Base-by-base conservation (phyloP, 805 yeast genomes). In the Saturnispora sekii region DNA sequence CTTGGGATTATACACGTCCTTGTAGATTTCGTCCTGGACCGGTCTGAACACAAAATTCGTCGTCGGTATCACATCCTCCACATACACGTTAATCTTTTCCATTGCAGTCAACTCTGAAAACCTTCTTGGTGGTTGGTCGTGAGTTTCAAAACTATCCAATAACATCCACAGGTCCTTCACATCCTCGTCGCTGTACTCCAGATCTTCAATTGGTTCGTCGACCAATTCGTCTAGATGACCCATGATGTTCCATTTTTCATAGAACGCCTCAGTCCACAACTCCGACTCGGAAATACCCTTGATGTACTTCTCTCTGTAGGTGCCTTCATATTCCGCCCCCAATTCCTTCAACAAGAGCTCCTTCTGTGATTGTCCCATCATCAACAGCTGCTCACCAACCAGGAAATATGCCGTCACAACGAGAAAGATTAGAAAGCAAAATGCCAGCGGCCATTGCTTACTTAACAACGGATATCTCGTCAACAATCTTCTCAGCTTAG, bases 141-240 rank as follows among this genome's bases (percentile, higher is more conserved):
- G 37, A 10, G 50, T 36, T 9, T 54, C 54, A 34, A 47, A 54
- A 12, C 35, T 41, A 2, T 46, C 38, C 38, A 43, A 28, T 10
- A 43, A 32, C 10, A 21, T 29, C 42, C 35, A 36, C 7, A 43
- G 11, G n/a, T 43, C 38, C 10, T 21, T 14, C 17, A 21, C 26
- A 9, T 21, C 18, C 1, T 32, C 38, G 12, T 41, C 40, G 4
- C 26, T n/a, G 26, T 32, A 32, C 14, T 43, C 35, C 14, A 38
- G 14, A 9, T 43, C 46, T 14, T 57, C 57, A 32, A 61, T 49
- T 17, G 60, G 58, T 48, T 61, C 65, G 43, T 59, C 53, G 10
- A 61, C 51, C 30, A 61, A 45, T 26, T 58, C 61, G 45, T 61
- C 65, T 8, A 61, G 34, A 35, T 46, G 51, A n/a, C 58, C 55